Evolutionary conservation across 805 yeast species (phyloP).

Genomic region (Brettanomyces naardenensis): DNA sequence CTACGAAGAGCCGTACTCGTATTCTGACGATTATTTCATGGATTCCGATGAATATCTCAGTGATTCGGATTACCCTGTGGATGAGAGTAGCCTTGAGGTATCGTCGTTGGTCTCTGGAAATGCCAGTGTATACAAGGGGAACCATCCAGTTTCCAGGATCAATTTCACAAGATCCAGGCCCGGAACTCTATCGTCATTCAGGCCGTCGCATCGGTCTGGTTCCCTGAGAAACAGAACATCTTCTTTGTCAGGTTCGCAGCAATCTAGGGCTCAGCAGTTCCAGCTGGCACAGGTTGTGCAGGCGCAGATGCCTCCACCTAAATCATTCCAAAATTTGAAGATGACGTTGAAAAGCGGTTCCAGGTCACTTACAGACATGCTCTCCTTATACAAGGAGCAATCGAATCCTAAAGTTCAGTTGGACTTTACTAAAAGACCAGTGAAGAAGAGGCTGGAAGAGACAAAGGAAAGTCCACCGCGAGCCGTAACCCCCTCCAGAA

Average conservation of each 20-base stretch:
- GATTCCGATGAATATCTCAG: conserved; percentile 23
- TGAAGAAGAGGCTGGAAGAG: not conserved
- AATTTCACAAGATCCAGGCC: conserved; percentile 12
- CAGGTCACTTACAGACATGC: conserved; percentile 5
- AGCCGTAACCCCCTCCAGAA: not conserved
- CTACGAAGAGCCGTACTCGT: conserved; percentile 7
- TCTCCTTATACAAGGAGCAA: conserved; percentile 1
- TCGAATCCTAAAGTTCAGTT: conserved; percentile 1
- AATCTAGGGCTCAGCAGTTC: not conserved
- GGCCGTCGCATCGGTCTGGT: not conserved
- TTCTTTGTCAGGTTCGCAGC: conserved; percentile 1
- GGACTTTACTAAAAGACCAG: conserved; percentile 4
- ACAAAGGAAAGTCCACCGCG: not conserved
- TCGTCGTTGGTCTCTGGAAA: conserved; percentile 4
- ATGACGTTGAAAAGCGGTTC: conserved; percentile 13
- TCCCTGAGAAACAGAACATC: not conserved
- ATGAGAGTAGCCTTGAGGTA: conserved; percentile 10
- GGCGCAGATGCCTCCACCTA: not conserved
- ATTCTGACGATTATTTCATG: conserved; percentile 9
- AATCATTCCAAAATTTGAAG: conserved; percentile 4
- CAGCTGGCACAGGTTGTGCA: not conserved
- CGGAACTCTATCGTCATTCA: conserved; percentile 1
- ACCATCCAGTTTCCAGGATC: conserved; percentile 13
- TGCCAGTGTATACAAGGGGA: conserved; percentile 2
- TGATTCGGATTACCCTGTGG: conserved; percentile 19